Conservation (phyloP, 2,329 filamentous ascomycete species). For the Apiospora sp. region DNA sequence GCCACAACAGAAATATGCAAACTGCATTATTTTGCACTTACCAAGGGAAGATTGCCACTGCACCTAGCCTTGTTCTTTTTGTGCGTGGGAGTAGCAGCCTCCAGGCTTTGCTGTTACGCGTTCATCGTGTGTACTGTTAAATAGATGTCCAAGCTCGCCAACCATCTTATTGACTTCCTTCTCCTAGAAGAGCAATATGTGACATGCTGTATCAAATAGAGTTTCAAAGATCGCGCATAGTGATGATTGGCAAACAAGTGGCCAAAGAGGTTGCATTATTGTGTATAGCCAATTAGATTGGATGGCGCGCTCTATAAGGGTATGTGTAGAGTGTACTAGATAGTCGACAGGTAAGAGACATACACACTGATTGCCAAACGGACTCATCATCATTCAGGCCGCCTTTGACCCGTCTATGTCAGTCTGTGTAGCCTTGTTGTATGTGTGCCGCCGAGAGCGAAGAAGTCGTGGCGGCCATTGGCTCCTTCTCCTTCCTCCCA, state of each 20-base stretch:
- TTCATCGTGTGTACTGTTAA: no score
- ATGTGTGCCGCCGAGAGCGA: slow-evolving; percentile 9
- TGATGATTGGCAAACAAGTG: background rate
- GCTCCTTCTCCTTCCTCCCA: slow-evolving; percentile 10
- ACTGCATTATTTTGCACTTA: background rate
- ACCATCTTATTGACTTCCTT: background rate
- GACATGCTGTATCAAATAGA: no score
- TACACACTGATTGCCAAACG: background rate
- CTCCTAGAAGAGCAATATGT: no score
- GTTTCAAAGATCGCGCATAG: background rate
- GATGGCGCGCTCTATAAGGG: slow-evolving; percentile 15
- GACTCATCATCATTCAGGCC: background rate
- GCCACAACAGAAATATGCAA: background rate
- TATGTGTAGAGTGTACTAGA: slow-evolving; percentile 17
- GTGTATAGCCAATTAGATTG: slow-evolving; percentile 12
- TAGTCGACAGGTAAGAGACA: slow-evolving; percentile 16
- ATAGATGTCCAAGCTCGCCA: no score
- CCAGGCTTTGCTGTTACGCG: background rate
- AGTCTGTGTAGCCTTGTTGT: background rate
- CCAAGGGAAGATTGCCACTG: background rate
- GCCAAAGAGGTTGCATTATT: slow-evolving; percentile 11
- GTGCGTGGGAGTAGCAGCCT: background rate
- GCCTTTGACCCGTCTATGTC: background rate
- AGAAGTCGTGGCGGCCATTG: background rate
- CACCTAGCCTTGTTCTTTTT: background rate